Conservation (phyloP, 1,284 basidiomycete species). For the Singerocomus rubriflavus region DNA sequence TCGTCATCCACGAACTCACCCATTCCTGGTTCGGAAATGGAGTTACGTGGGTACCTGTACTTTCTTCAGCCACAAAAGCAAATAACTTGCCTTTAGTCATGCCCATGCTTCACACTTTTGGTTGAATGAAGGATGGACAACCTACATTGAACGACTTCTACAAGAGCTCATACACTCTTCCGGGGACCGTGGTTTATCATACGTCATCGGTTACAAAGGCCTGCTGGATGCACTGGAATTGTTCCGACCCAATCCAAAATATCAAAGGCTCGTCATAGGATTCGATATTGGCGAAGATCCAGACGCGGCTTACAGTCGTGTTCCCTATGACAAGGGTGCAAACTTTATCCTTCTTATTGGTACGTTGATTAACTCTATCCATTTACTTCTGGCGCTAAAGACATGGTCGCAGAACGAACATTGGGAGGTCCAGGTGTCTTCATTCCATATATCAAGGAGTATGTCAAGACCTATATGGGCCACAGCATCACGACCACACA, state of each 20-base stretch:
- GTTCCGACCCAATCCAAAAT: conserved; percentile 62
- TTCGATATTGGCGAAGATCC: conserved; percentile 84
- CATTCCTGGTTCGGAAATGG: conserved; percentile 91
- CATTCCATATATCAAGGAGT: conserved; percentile 78
- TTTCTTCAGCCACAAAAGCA: neutral
- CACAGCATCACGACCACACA: conserved; percentile 85
- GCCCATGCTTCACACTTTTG: conserved; percentile 81
- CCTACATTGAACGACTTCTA: conserved; percentile 88
- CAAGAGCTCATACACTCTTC: conserved; percentile 73
- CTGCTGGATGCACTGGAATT: conserved; percentile 70
- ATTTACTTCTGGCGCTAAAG: neutral
- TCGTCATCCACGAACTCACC: conserved; percentile 79
- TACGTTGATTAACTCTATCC: conserved; percentile 20
- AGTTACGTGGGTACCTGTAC: conserved; percentile 55
- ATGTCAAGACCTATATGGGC: conserved; percentile 79
- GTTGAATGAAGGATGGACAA: conserved; percentile 96
- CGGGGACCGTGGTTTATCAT: conserved; percentile 80
- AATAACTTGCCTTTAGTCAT: conserved; percentile 45
- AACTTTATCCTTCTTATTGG: conserved; percentile 52
- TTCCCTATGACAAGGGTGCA: conserved; percentile 32
- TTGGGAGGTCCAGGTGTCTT: conserved; percentile 87
- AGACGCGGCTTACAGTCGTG: conserved; percentile 42
- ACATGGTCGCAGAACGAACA: conserved; percentile 54
- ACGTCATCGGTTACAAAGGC: conserved; percentile 71
- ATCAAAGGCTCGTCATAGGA: conserved; percentile 83